Conservation (phyloP, 345 rosid species). For the Euclidium syriacum region DNA sequence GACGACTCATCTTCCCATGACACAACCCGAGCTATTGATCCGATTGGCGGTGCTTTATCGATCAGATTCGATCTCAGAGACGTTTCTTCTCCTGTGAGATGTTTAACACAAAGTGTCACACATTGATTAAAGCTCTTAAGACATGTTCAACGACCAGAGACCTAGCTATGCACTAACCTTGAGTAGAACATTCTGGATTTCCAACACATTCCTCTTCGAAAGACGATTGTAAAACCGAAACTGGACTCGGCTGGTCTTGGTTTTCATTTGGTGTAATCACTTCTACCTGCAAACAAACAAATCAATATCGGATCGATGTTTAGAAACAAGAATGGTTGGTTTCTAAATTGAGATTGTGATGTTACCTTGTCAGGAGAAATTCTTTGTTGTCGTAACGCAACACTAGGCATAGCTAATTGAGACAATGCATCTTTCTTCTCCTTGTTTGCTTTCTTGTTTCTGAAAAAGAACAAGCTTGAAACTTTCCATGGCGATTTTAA, state of each 20-base stretch:
- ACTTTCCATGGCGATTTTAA: slow-evolving; percentile 67
- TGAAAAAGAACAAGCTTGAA: slow-evolving; percentile 75
- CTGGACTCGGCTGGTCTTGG: slow-evolving; percentile 95
- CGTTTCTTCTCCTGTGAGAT: slow-evolving; percentile 44
- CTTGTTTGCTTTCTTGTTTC: slow-evolving; percentile 56
- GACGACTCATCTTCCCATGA: slow-evolving; percentile 51
- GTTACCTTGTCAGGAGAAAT: slow-evolving; percentile 50
- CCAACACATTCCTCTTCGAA: slow-evolving; percentile 60
- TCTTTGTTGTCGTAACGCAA: slow-evolving; percentile 27
- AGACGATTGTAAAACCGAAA: slow-evolving; percentile 68
- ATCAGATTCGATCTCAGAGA: slow-evolving; percentile 57
- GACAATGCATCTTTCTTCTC: slow-evolving; percentile 36
- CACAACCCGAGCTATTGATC: slow-evolving; percentile 53
- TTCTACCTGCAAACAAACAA: slow-evolving; percentile 50
- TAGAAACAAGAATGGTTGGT: slow-evolving; percentile 7
- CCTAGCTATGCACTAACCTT: slow-evolving; percentile 39
- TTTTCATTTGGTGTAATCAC: slow-evolving; percentile 45
- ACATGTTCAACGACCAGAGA: neutral
- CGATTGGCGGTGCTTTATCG: slow-evolving; percentile 77
- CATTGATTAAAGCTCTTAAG: neutral
- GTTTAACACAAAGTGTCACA: slow-evolving; percentile 14
- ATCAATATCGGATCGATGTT: slow-evolving; percentile 15
- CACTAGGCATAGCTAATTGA: slow-evolving; percentile 19
- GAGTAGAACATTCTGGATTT: slow-evolving; percentile 32
- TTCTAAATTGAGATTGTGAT: neutral